A percentile compares a stretch with the other conserved stretches of the same genome.
These are phyloP conservation scores for Ceratocystis variospora DNA, from an alignment of 2,329 filamentous ascomycete genomes.

Conservation along the genomic window DNA sequence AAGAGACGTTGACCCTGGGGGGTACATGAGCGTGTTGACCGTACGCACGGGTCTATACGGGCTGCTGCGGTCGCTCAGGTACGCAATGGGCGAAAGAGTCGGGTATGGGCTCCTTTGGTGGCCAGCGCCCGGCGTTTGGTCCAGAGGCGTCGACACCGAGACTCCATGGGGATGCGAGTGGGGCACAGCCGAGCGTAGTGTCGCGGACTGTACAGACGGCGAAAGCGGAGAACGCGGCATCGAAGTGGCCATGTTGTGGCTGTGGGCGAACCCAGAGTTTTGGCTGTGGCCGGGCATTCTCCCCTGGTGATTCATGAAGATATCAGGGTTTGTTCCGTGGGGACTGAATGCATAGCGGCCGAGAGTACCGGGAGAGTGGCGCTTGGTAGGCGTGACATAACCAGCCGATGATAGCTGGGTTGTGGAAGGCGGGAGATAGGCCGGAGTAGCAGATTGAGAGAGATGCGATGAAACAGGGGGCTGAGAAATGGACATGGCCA, in stretches of 20 bases:
- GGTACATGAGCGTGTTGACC: constrained; percentile 81
- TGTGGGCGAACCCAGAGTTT: neutral
- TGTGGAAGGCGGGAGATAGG: constrained; percentile 11
- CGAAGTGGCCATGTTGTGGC: constrained; percentile 25
- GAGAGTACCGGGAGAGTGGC: constrained; percentile 37
- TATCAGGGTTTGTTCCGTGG: neutral
- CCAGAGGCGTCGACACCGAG: neutral
- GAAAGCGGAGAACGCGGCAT: constrained; percentile 42
- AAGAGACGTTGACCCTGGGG: constrained; percentile 66
- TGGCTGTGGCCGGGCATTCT: neutral
- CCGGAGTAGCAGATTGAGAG: neutral
- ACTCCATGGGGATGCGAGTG: constrained; percentile 4
- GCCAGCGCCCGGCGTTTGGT: neutral
- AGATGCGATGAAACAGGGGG: constrained; percentile 6
- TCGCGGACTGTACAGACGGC: constrained; percentile 10
- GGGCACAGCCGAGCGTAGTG: constrained; percentile 6
- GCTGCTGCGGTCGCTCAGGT: constrained; percentile 75
- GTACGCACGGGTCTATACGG: constrained; percentile 84
- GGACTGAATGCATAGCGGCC: constrained; percentile 27
- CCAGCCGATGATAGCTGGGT: constrained; percentile 18
- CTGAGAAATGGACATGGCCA: neutral
- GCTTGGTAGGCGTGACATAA: constrained; percentile 40
- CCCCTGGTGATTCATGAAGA: constrained; percentile 1
- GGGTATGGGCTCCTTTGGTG: constrained; percentile 13
- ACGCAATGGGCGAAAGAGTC: constrained; percentile 66